Evolutionary conservation across 2,329 filamentous ascomycete genomes (phyloP), one percentile per base, ranked within the genome.

Genomic region (Talaromyces funiculosus): DNA sequence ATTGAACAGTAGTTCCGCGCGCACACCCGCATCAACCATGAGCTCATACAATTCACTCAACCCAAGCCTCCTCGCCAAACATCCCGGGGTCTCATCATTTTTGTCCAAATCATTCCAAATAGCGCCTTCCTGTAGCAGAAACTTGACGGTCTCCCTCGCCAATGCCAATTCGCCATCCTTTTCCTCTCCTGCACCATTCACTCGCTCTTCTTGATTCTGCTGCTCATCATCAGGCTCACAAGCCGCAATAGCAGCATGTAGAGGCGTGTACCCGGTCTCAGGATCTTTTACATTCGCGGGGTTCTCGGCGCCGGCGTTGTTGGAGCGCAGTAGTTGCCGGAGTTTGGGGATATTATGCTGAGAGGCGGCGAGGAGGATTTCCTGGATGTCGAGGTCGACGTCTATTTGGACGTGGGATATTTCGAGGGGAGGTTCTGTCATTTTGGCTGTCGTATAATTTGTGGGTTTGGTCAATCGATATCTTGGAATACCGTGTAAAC

Each of bases 61-160:
- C 0, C 89, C 88, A 24, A 97, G 66, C 49, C 84, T 72, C 29
- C 82, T 80, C 8, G 94, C 94, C 45, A 97, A 79, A 72, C 93
- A 97, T 7, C 92, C 94, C 0, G 94, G 92, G 3, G 94, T 97
- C 80, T 97, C 93, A 68, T 91, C 84, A 67, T 90, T 88, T 66
- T 81, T 77, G 73, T 97, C 91, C 60, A 97, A 80, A 72, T 97
- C 92, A 77, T 99, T 99, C 94, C 94, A 99, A 67, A 97, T 97
- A 10, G 91, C 94, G 33, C 94, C 94, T 67, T 89, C 88, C 69
- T 92, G 83, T 62, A 97, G 86, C 7, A 97, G 81, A 69, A 94
- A 84, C 66, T 84, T 83, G 4, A 97, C 79, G 0, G 88, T 87
- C 57, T 86, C 84, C 59, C 83, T 82, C 2, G 86, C 89, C 40